Evolutionary conservation across 225 moss, liverwort and hornwort genomes (phyloP).

Genomic region (Climacium dendroides): DNA sequence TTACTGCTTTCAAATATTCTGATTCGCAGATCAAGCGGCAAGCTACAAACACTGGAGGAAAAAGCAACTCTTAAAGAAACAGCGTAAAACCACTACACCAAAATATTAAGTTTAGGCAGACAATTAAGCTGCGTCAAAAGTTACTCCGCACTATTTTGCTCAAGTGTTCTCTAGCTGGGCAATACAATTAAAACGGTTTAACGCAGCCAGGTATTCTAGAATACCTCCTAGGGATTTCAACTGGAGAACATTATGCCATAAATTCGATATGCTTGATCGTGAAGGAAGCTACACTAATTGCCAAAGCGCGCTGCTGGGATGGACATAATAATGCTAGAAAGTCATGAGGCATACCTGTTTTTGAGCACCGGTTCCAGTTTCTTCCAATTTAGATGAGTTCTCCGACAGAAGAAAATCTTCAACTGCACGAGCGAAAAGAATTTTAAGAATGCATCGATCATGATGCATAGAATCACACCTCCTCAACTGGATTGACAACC

Average conservation of each 20-base stretch:
- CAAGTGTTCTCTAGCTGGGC: neutral
- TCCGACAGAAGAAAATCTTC: slow-evolving; percentile 34
- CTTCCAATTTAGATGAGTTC: slow-evolving; percentile 11
- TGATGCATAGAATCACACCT: neutral
- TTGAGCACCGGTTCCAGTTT: slow-evolving; percentile 21
- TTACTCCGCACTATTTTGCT: neutral
- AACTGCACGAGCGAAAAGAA: slow-evolving; percentile 8
- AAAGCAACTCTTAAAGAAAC: neutral
- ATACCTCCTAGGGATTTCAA: neutral
- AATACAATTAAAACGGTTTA: neutral
- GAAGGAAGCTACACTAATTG: neutral
- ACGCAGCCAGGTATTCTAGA: neutral
- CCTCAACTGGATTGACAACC: neutral
- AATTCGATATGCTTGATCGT: neutral
- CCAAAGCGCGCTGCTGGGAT: neutral
- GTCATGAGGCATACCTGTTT: slow-evolving; percentile 10
- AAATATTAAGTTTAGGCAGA: neutral
- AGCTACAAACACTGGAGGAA: neutral
- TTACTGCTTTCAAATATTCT: neutral
- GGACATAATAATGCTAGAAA: neutral
- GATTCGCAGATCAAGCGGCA: neutral
- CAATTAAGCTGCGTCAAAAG: neutral
- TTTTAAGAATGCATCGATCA: neutral
- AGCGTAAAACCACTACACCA: neutral
- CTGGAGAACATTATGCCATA: neutral